Evolutionary conservation across 2,329 filamentous ascomycete genomes (phyloP).

Genomic region (Periconia digitata): DNA sequence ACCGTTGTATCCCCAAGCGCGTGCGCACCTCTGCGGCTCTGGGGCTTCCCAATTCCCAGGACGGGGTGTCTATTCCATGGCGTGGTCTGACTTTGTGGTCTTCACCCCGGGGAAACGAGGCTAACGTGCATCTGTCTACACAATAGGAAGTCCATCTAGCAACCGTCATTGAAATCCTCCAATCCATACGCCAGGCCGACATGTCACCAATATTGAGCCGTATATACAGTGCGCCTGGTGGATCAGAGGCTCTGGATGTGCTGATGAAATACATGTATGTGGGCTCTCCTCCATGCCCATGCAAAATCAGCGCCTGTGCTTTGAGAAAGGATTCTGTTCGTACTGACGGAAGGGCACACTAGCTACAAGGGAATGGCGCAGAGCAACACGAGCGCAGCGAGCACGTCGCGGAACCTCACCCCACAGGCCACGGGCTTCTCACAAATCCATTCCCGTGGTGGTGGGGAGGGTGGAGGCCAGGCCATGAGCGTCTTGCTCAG

Average conservation of each 20-base stretch:
- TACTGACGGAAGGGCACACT: conserved; percentile 19
- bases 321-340: too few relatives aligned
- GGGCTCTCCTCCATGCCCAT: not conserved
- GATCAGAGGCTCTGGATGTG: conserved; percentile 83
- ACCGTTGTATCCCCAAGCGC: conserved; percentile 8
- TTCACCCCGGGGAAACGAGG: conserved; percentile 20
- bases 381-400: conserved; percentile 23
- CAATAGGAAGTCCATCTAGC: conserved; percentile 79
- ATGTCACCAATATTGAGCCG: conserved; percentile 86
- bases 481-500: conserved; percentile 96
- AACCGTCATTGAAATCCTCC: conserved; percentile 88
- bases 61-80: conserved; percentile 13
- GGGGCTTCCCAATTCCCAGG: conserved; percentile 29
- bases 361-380: conserved; percentile 88
- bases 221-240: conserved; percentile 76
- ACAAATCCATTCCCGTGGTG: conserved; percentile 66
- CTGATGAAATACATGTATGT: conserved; percentile 97
- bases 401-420: conserved; percentile 50
- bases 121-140: conserved; percentile 28
- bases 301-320: not conserved
- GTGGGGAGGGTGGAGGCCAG: conserved; percentile 72
- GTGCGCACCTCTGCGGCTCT: conserved; percentile 13
- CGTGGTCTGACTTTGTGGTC: conserved; percentile 8
- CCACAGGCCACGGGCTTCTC: conserved; percentile 88
- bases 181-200: conserved; percentile 93